phyloP scores from a whole-genome alignment of 164 flowering plant genomes.

The Piper longum region DNA sequence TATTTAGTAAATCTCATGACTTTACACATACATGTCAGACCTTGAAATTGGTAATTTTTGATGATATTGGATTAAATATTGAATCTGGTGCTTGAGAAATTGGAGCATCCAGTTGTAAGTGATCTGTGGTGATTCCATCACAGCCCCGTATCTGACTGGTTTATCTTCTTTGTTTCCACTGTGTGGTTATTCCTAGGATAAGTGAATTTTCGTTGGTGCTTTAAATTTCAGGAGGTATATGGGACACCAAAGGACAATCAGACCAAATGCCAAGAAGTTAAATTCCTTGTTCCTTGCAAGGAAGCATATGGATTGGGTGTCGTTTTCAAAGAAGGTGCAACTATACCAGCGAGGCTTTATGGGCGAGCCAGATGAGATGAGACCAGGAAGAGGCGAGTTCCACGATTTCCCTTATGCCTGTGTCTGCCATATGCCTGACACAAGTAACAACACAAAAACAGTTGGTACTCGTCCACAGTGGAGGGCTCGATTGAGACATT shows the following conservation, averaged over 20 bases:
- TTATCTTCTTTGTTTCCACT: too few species aligned
- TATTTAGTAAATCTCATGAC: too few species aligned
- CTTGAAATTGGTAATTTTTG: too few species aligned
- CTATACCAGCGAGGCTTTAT: slow-evolving; percentile 77
- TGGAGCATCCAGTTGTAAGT: too few species aligned
- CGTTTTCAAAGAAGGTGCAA: slow-evolving; percentile 62
- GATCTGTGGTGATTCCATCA: too few species aligned
- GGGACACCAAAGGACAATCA: slow-evolving; percentile 92
- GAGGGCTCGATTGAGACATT: neutral
- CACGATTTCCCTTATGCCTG: slow-evolving; percentile 81
- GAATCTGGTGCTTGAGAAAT: too few species aligned
- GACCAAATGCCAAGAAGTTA: slow-evolving; percentile 90
- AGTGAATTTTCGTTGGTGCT: neutral
- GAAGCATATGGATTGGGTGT: slow-evolving; percentile 55
- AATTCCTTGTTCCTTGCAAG: slow-evolving; percentile 57
- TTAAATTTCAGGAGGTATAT: slow-evolving; percentile 64
- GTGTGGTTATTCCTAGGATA: too few species aligned
- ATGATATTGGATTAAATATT: too few species aligned
- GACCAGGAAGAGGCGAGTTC: slow-evolving; percentile 77
- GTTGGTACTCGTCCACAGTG: too few species aligned
- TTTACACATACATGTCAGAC: too few species aligned
- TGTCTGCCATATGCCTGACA: slow-evolving; percentile 42
- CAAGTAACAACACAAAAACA: neutral
- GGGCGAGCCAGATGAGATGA: slow-evolving; percentile 96
- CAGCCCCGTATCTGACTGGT: too few species aligned